phyloP scores from a whole-genome alignment of 108 stramenopile genomes.

The Pseudonitzschia pungens region DNA sequence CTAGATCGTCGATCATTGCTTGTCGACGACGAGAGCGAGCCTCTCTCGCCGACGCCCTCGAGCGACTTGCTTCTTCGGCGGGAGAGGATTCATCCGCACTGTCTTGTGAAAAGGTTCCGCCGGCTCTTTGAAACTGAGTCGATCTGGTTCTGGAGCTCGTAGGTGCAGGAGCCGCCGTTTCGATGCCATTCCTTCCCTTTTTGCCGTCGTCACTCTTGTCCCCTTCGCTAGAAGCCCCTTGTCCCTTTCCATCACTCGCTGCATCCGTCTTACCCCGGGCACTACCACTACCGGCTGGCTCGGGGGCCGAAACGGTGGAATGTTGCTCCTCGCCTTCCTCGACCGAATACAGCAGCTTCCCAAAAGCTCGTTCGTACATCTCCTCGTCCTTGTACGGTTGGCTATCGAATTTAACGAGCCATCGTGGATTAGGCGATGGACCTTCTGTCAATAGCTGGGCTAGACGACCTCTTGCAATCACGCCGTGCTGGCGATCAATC shows the following conservation, averaged over 20 bases:
- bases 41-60: slow-evolving; percentile 37
- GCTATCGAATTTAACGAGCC: slow-evolving; percentile 47
- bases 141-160: neutral
- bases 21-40: slow-evolving; percentile 47
- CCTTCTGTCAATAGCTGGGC: slow-evolving; percentile 42
- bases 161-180: neutral
- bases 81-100: neutral
- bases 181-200: slow-evolving; percentile 1
- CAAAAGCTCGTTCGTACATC: slow-evolving; percentile 47
- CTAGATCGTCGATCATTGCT: slow-evolving; percentile 41
- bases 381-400: slow-evolving; percentile 53
- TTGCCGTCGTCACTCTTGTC: slow-evolving; percentile 24
- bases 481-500: slow-evolving; percentile 33
- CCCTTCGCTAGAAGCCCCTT: slow-evolving; percentile 28
- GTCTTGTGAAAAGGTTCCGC: slow-evolving; percentile 1
- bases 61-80: neutral
- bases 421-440: slow-evolving; percentile 44
- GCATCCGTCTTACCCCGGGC: slow-evolving; percentile 1
- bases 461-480: slow-evolving; percentile 30
- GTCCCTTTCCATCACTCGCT: neutral
- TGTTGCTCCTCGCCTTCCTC: slow-evolving; percentile 28
- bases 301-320: neutral
- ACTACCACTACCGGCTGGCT: neutral
- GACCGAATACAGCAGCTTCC: slow-evolving; percentile 22
- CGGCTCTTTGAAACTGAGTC: neutral